Percentiles rank a stretch among this genome's conserved stretches.
phyloP scores from a whole-genome alignment of 768 basidiomycete genomes.

The Hirschioporus abietinus region DNA sequence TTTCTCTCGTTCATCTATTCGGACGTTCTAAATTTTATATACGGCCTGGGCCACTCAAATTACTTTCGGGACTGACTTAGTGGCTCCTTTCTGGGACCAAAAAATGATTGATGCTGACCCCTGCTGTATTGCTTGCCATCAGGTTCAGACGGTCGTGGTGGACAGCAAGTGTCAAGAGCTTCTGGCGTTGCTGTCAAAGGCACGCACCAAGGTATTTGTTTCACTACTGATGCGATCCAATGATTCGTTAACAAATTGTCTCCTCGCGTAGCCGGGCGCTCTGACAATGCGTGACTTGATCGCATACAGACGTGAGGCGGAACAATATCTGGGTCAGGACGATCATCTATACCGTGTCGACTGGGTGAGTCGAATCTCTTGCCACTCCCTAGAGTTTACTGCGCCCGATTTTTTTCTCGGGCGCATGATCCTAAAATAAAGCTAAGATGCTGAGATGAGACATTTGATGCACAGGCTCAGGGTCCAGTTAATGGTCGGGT shows the following conservation, averaged over 20 bases:
- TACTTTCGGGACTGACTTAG: neutral
- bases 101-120: neutral
- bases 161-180: constrained; percentile 88
- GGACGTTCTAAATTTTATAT: neutral
- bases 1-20: neutral
- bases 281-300: constrained; percentile 62
- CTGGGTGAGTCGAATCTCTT: constrained; percentile 52
- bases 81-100: neutral
- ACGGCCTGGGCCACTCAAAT: neutral
- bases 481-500: constrained; percentile 27
- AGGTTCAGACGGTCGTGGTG: constrained; percentile 83
- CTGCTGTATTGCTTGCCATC: constrained; percentile 1
- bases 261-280: neutral
- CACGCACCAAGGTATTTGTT: constrained; percentile 38
- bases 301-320: constrained; percentile 75
- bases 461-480: neutral
- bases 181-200: constrained; percentile 66
- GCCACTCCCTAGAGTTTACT: neutral
- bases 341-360: constrained; percentile 74
- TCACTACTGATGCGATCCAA: neutral
- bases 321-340: constrained; percentile 66
- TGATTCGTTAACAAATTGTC: neutral
- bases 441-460: neutral
- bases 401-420: neutral
- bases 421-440: neutral